These are phyloP conservation scores for Lipomyces mesembrius DNA, from an alignment of 805 yeast species.

Conservation along the genomic window DNA sequence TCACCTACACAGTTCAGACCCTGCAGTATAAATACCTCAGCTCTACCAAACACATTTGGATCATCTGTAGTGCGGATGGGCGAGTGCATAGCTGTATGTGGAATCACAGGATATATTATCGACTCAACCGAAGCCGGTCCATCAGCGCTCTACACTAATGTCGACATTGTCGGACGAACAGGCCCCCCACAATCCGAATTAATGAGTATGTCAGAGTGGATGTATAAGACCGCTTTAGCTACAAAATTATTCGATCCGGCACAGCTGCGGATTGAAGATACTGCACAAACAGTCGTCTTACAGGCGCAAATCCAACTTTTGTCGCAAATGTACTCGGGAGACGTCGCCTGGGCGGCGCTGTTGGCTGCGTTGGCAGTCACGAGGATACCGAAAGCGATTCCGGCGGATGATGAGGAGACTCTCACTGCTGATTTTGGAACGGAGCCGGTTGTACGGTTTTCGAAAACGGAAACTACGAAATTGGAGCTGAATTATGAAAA, in stretches of 20 bases:
- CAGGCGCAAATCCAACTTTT: slow-evolving; percentile 74
- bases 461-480: slow-evolving; percentile 9
- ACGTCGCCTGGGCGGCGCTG: slow-evolving; percentile 68
- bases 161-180: slow-evolving; percentile 53
- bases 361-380: slow-evolving; percentile 61
- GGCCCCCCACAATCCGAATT: slow-evolving; percentile 88
- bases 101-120: slow-evolving; percentile 26
- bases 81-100: slow-evolving; percentile 31
- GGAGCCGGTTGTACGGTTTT: slow-evolving; percentile 11
- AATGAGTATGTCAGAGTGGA: slow-evolving; percentile 68
- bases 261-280: slow-evolving; percentile 51
- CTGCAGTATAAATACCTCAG: slow-evolving; percentile 22
- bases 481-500: slow-evolving; percentile 6
- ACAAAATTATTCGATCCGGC: slow-evolving; percentile 59
- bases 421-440: slow-evolving; percentile 2
- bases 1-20: slow-evolving; percentile 27
- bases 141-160: slow-evolving; percentile 23
- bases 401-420: slow-evolving; percentile 10
- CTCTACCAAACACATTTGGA: slow-evolving; percentile 30
- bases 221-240: slow-evolving; percentile 64
- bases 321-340: slow-evolving; percentile 75
- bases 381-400: slow-evolving; percentile 55
- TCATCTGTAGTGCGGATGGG: slow-evolving; percentile 37
- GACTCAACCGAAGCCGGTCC: slow-evolving; percentile 10
- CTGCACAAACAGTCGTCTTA: slow-evolving; percentile 60